Conservation (phyloP, 2,329 filamentous ascomycete species). For the Aspergillus ochraceus region DNA sequence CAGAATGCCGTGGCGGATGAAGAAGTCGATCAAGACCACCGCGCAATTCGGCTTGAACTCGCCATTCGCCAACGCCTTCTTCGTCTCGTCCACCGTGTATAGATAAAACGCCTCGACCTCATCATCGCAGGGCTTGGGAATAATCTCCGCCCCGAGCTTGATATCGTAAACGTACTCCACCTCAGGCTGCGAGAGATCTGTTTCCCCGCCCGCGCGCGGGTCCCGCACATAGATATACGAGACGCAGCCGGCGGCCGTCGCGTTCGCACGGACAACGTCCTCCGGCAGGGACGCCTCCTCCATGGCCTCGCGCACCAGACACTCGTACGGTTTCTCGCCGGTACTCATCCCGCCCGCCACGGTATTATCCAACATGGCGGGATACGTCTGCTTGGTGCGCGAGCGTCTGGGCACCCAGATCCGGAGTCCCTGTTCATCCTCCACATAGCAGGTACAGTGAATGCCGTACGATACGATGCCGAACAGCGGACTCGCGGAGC, state of each 20-base stretch:
- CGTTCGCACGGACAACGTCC: constrained; percentile 62
- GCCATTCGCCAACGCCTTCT: constrained; percentile 66
- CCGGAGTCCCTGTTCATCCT: constrained; percentile 59
- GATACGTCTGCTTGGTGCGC: constrained; percentile 78
- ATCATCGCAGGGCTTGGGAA: constrained; percentile 76
- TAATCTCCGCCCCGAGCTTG: constrained; percentile 66
- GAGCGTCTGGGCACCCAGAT: constrained; percentile 84
- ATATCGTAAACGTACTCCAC: constrained; percentile 90
- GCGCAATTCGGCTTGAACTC: constrained; percentile 94
- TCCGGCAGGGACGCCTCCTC: constrained; percentile 85
- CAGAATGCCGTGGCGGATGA: constrained; percentile 79
- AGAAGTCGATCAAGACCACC: constrained; percentile 81
- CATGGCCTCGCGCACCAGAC: constrained; percentile 77
- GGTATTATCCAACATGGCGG: constrained; percentile 91
- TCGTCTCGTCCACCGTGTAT: constrained; percentile 73
- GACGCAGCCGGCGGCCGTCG: constrained; percentile 65
- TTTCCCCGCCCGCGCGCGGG: constrained; percentile 74
- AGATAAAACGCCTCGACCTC: constrained; percentile 87
- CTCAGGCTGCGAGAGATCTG: constrained; percentile 82
- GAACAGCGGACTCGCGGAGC: constrained; percentile 71
- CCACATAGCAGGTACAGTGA: constrained; percentile 75
- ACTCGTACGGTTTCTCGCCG: constrained; percentile 77
- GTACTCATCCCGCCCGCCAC: constrained; percentile 84
- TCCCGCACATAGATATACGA: constrained; percentile 85
- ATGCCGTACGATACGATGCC: constrained; percentile 77